A percentile compares a stretch with the other conserved stretches of the same genome.
These are phyloP conservation scores for Leccinellum albellum DNA, from an alignment of 768 basidiomycete genomes.

Conservation along the genomic window DNA sequence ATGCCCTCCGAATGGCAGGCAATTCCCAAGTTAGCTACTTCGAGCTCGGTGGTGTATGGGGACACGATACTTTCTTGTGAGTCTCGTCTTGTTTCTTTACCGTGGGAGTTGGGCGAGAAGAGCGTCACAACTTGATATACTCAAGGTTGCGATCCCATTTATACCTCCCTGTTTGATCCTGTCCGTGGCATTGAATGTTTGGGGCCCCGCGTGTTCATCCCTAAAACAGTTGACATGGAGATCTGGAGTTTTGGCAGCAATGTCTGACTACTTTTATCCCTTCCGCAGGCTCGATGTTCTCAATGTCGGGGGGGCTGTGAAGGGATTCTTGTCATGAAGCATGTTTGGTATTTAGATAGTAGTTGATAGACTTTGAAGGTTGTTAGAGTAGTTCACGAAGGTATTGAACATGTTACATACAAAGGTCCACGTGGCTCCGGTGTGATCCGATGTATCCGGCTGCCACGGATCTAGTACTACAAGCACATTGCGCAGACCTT, in stretches of 20 bases:
- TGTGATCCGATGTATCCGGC: background rate
- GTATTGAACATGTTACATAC: background rate
- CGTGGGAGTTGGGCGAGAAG: background rate
- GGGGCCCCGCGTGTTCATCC: background rate
- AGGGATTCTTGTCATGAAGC: conserved; percentile 72
- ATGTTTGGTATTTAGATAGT: background rate
- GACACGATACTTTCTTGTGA: conserved; percentile 95
- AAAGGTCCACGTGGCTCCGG: background rate
- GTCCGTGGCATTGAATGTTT: background rate
- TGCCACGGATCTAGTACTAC: background rate
- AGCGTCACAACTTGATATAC: too few relatives aligned
- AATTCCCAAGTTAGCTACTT: conserved; percentile 91
- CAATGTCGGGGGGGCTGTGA: conserved; percentile 88
- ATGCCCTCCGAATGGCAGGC: conserved; percentile 87
- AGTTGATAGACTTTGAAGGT: background rate
- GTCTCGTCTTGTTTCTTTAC: conserved; percentile 28
- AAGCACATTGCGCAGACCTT: background rate
- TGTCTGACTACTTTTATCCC: conserved; percentile 11
- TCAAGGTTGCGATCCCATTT: too few relatives aligned
- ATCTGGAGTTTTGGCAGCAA: background rate
- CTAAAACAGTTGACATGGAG: background rate
- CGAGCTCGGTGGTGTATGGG: conserved; percentile 99
- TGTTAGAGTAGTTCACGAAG: background rate
- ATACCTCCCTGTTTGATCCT: conserved; percentile 6
- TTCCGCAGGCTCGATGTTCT: conserved; percentile 67